Conservation (phyloP, 179 eudicot species). For the Vitellaria paradoxa region DNA sequence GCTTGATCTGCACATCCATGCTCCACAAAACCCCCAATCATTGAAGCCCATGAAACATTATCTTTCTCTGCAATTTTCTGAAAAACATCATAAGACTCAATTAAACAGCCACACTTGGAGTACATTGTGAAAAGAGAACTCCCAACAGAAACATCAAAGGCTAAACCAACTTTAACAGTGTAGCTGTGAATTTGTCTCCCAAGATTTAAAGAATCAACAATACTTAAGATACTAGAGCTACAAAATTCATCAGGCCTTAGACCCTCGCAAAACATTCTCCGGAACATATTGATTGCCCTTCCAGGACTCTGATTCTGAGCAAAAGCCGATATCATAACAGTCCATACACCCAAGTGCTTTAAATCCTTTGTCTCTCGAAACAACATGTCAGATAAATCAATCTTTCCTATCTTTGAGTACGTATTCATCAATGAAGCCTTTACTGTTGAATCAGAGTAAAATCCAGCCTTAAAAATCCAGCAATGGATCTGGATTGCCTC, state of each 20-base stretch:
- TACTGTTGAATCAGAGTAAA: constrained; percentile 44
- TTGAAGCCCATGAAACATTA: constrained; percentile 73
- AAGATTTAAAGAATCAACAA: constrained; percentile 35
- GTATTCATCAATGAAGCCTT: constrained; percentile 58
- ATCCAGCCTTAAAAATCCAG: constrained; percentile 58
- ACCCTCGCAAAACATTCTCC: constrained; percentile 50
- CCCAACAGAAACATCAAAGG: constrained; percentile 54
- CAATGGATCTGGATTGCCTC: constrained; percentile 70
- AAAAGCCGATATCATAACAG: constrained; percentile 62
- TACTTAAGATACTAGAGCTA: constrained; percentile 60
- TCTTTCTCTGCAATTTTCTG: constrained; percentile 57
- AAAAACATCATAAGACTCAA: constrained; percentile 64
- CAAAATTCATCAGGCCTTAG: constrained; percentile 57
- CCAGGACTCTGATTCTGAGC: constrained; percentile 42
- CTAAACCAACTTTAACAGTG: constrained; percentile 52
- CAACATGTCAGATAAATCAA: constrained; percentile 40
- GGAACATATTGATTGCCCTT: constrained; percentile 50
- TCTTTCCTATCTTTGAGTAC: constrained; percentile 63
- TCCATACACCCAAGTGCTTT: constrained; percentile 36
- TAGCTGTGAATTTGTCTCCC: constrained; percentile 79
- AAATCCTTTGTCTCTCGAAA: constrained; percentile 41
- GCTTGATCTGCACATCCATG: constrained; percentile 58
- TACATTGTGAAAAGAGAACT: constrained; percentile 81
- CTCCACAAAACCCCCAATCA: constrained; percentile 80
- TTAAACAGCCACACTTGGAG: constrained; percentile 67